Conservation (phyloP, 345 rosid genomes). For the Turritis glabra region DNA sequence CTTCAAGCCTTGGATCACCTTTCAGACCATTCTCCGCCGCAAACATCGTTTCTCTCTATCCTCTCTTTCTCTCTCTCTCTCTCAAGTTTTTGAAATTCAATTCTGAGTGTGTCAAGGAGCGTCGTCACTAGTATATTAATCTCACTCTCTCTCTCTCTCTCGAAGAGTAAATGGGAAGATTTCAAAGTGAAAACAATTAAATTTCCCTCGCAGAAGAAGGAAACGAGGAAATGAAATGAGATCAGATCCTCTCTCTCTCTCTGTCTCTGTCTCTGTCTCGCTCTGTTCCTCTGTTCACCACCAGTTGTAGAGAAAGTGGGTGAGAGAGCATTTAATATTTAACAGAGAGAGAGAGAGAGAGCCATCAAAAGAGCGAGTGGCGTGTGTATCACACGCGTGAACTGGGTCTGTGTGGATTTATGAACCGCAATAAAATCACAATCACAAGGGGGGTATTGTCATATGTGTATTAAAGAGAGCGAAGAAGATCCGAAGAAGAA, state of each 20-base stretch:
- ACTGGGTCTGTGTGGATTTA: constrained; percentile 8
- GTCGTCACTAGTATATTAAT: constrained; percentile 14
- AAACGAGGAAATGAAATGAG: constrained; percentile 31
- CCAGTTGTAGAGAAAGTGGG: constrained; percentile 32
- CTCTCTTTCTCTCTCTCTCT: background rate
- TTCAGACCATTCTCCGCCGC: constrained; percentile 43
- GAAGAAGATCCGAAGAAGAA: constrained; percentile 31
- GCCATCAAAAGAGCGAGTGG: background rate
- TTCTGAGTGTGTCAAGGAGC: background rate
- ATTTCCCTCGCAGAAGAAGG: constrained; percentile 38
- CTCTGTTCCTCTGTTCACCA: constrained; percentile 40
- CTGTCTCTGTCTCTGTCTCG: constrained; percentile 7
- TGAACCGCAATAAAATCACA: constrained; percentile 23
- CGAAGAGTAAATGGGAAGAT: constrained; percentile 27
- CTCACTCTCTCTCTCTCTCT: background rate
- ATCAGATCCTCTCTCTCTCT: constrained; percentile 13
- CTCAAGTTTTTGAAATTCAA: constrained; percentile 12
- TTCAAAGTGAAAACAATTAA: constrained; percentile 17
- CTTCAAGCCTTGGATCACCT: constrained; percentile 44
- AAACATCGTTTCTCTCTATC: constrained; percentile 35
- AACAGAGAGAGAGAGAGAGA: background rate
- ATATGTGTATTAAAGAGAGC: background rate
- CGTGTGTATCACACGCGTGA: constrained; percentile 20
- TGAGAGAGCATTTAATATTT: constrained; percentile 32
- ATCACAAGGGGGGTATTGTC: background rate